Conservation (phyloP, 106 monocot genomes). For the Dactylorhiza incarnata region DNA sequence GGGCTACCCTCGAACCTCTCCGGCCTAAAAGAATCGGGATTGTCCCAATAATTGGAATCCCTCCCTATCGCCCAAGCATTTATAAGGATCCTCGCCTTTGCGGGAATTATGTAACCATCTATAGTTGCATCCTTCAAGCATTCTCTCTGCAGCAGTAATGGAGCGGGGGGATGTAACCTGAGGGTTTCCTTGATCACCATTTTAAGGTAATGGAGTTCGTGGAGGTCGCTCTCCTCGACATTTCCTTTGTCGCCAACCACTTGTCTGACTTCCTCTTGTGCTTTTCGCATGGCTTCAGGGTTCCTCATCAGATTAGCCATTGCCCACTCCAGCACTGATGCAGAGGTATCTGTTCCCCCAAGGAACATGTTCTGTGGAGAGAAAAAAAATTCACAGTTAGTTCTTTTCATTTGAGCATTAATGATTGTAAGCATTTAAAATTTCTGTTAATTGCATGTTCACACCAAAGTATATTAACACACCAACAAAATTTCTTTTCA, state of each 20-base stretch:
- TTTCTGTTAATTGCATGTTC: too few relatives aligned
- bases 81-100: background rate
- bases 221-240: background rate
- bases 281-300: background rate
- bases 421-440: too few relatives aligned
- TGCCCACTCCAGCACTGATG: background rate
- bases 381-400: background rate
- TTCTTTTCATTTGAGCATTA: too few relatives aligned
- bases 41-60: background rate
- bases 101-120: background rate
- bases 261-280: slow-evolving; percentile 3
- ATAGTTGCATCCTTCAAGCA: background rate
- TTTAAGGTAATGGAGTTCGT: background rate
- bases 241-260: background rate
- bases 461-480: too few relatives aligned
- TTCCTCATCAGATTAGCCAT: background rate
- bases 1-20: background rate
- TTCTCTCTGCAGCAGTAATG: background rate
- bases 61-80: background rate
- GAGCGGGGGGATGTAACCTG: background rate
- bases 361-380: background rate
- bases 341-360: background rate
- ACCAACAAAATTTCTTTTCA: too few relatives aligned
- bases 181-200: background rate
- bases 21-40: background rate